A percentile compares a stretch with the other conserved stretches of the same genome.
phyloP scores from a whole-genome alignment of 345 rosid genomes.

The Clausena lansium region DNA sequence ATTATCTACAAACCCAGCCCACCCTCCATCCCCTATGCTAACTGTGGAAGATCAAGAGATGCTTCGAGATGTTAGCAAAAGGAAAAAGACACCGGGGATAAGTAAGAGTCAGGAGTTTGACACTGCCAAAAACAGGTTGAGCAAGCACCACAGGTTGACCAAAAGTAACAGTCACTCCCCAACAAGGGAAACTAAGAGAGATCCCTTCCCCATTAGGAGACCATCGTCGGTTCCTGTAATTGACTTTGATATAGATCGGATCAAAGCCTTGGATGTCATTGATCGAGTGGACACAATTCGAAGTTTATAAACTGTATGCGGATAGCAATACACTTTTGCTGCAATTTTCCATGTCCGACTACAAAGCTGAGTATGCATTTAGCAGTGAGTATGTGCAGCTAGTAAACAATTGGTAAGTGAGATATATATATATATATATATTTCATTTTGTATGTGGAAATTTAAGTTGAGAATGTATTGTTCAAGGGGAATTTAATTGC shows the following conservation, averaged over 20 bases:
- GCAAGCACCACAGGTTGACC: slow-evolving; percentile 80
- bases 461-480: slow-evolving; percentile 5
- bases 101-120: slow-evolving; percentile 97
- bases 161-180: slow-evolving; percentile 96
- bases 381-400: neutral
- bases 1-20: slow-evolving; percentile 37
- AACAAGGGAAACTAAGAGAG: slow-evolving; percentile 49
- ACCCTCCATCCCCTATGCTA: slow-evolving; percentile 45
- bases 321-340: slow-evolving; percentile 6
- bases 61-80: slow-evolving; percentile 86
- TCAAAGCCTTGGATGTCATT: slow-evolving; percentile 84
- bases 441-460: slow-evolving; percentile 14
- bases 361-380: neutral
- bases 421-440: neutral
- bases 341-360: slow-evolving; percentile 22
- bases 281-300: slow-evolving; percentile 85
- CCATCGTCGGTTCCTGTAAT: slow-evolving; percentile 71
- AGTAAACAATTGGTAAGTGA: slow-evolving; percentile 9
- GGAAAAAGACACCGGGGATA: slow-evolving; percentile 82
- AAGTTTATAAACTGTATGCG: slow-evolving; percentile 33
- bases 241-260: slow-evolving; percentile 69
- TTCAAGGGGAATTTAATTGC: slow-evolving; percentile 10
- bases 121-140: slow-evolving; percentile 55
- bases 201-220: slow-evolving; percentile 61
- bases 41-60: slow-evolving; percentile 88